phyloP scores from a whole-genome alignment of 768 basidiomycete genomes.

The Hortiboletus flavorubellus region DNA sequence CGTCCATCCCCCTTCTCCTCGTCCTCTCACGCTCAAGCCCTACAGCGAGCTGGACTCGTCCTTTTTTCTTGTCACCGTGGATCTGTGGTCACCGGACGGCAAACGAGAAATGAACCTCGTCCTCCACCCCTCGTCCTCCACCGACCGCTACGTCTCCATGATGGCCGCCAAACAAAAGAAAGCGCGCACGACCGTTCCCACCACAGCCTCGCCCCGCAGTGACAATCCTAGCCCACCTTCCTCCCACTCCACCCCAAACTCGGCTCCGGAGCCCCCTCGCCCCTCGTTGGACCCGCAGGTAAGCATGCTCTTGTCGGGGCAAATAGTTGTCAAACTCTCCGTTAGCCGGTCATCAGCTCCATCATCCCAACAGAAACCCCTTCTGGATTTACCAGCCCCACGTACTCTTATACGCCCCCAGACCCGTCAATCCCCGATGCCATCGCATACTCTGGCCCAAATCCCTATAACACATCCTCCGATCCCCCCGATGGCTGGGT shows the following conservation, averaged over 20 bases:
- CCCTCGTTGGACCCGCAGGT: constrained; percentile 45
- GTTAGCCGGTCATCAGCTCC: constrained; percentile 34
- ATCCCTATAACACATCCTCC: constrained; percentile 41
- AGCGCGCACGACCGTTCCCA: constrained; percentile 31
- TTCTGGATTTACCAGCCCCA: constrained; percentile 40
- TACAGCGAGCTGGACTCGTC: constrained; percentile 78
- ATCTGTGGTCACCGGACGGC: constrained; percentile 85
- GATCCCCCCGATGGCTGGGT: constrained; percentile 54
- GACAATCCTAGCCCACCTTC: constrained; percentile 46
- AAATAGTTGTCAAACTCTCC: neutral
- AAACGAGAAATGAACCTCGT: constrained; percentile 87
- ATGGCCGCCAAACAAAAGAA: constrained; percentile 37
- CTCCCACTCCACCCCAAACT: constrained; percentile 45
- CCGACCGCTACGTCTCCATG: constrained; percentile 63
- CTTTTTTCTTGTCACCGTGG: constrained; percentile 90
- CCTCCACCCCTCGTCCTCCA: constrained; percentile 72
- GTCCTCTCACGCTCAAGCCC: constrained; percentile 1
- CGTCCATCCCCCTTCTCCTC: constrained; percentile 29
- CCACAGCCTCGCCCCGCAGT: constrained; percentile 29
- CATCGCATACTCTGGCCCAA: constrained; percentile 39
- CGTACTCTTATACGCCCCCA: constrained; percentile 45
- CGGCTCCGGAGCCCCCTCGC: constrained; percentile 38
- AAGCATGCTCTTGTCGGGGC: neutral
- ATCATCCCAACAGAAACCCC: constrained; percentile 36
- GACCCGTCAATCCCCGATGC: constrained; percentile 39